phyloP scores from a whole-genome alignment of 106 monocot genomes.

The Dendrobium chrysotoxum region DNA sequence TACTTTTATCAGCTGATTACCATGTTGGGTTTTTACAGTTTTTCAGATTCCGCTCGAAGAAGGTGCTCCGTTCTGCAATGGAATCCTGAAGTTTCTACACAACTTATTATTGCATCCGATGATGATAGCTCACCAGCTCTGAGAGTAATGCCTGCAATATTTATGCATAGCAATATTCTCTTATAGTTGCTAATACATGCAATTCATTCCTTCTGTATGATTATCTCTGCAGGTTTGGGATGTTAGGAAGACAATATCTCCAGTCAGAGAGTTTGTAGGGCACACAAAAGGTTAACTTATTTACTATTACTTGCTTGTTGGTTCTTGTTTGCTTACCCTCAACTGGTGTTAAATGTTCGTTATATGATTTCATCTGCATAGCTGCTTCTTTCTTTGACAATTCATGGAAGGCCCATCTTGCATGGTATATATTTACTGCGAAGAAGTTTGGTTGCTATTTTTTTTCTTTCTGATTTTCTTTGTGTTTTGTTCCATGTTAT shows the following conservation, averaged over 20 bases:
- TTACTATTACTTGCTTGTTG: not conserved
- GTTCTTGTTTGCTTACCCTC: not conserved
- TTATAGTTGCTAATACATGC: not conserved
- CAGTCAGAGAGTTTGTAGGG: conserved; percentile 83
- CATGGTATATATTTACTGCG: not conserved
- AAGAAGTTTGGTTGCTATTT: not conserved
- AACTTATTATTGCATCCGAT: conserved; percentile 86
- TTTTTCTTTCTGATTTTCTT: not conserved
- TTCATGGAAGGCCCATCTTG: not conserved
- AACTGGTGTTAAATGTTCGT: not conserved
- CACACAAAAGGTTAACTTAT: conserved; percentile 72
- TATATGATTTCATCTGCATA: not conserved
- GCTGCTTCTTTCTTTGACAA: not conserved
- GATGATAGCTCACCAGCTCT: conserved; percentile 83
- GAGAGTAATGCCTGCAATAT: conserved; percentile 32
- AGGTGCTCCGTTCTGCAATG: conserved; percentile 97
- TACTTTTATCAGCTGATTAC: conserved; percentile 8
- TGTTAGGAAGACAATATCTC: conserved; percentile 94
- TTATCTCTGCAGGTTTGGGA: conserved; percentile 73
- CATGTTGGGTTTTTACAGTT: conserved; percentile 33
- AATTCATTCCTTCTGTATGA: not conserved
- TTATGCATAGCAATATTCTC: not conserved
- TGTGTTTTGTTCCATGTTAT: not conserved
- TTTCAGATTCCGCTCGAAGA: conserved; percentile 75
- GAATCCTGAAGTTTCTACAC: conserved; percentile 93